Evolutionary conservation across 352 stramenopile species (phyloP).

Genomic region (Globisporangium parvum): DNA sequence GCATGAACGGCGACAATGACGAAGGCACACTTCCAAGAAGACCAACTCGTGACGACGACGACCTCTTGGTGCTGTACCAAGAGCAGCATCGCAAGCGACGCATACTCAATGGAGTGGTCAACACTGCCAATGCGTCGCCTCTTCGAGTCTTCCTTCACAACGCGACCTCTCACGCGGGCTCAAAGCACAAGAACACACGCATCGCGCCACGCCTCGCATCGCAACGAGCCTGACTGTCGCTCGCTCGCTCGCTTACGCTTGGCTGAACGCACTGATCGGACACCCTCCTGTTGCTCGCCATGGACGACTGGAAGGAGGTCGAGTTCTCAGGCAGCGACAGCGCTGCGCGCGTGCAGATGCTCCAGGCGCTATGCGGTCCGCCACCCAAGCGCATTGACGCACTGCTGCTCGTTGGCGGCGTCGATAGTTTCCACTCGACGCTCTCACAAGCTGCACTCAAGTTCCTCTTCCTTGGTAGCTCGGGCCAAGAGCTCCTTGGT

Average conservation of each 20-base stretch:
- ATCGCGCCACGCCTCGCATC: too few relatives aligned
- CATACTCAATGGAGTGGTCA: too few relatives aligned
- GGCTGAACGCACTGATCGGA: too few relatives aligned
- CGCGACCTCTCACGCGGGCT: too few relatives aligned
- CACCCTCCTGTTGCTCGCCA: conserved; percentile 4
- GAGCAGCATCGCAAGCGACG: too few relatives aligned
- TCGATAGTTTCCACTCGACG: conserved; percentile 65
- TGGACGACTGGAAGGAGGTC: conserved; percentile 44
- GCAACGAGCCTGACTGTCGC: too few relatives aligned
- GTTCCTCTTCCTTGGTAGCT: conserved; percentile 67
- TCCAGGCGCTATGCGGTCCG: conserved; percentile 45
- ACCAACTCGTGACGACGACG: too few relatives aligned
- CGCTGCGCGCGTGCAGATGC: conserved; percentile 35
- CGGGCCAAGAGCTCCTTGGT: conserved; percentile 64
- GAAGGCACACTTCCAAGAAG: too few relatives aligned
- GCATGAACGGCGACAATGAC: too few relatives aligned
- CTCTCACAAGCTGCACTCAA: conserved; percentile 61
- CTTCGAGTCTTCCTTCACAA: too few relatives aligned
- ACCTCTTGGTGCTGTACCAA: neutral
- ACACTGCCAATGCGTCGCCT: too few relatives aligned
- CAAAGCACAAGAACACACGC: too few relatives aligned
- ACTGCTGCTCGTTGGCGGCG: conserved; percentile 58
- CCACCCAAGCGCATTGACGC: conserved; percentile 25
- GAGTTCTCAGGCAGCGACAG: conserved; percentile 57
- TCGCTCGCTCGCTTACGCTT: neutral